phyloP scores from a whole-genome alignment of 305 asterid species.

The Striga hermonthica region DNA sequence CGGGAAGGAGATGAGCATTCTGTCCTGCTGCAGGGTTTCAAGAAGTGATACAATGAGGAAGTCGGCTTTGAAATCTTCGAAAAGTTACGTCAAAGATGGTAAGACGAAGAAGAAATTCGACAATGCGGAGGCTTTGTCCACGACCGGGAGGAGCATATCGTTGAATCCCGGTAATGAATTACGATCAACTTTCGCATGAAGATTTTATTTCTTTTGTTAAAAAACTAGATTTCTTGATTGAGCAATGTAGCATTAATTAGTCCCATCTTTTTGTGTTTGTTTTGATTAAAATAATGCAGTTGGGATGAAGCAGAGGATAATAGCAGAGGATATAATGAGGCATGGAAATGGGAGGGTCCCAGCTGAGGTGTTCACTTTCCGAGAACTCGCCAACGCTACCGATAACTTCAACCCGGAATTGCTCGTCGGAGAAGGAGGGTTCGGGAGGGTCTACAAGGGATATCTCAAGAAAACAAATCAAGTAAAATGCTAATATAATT shows the following conservation, averaged over 20 bases:
- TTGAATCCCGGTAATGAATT: conserved; percentile 50
- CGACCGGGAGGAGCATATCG: conserved; percentile 53
- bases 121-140: conserved; percentile 41
- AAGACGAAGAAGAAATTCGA: conserved; percentile 36
- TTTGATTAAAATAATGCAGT: conserved; percentile 32
- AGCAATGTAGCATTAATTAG: neutral
- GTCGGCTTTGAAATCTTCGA: conserved; percentile 44
- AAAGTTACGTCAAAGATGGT: conserved; percentile 40
- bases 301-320: conserved; percentile 47
- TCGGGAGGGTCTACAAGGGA: conserved; percentile 87
- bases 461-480: conserved; percentile 58
- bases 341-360: conserved; percentile 52
- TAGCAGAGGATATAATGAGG: conserved; percentile 55
- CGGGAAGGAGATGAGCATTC: conserved; percentile 46
- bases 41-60: conserved; percentile 47
- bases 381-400: conserved; percentile 73
- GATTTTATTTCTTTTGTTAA: neutral
- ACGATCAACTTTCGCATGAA: neutral
- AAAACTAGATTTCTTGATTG: neutral
- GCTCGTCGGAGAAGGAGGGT: conserved; percentile 89
- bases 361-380: conserved; percentile 78
- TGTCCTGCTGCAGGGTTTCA: conserved; percentile 44
- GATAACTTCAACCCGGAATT: conserved; percentile 72
- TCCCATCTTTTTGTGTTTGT: neutral
- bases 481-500: conserved; percentile 32